Percentiles rank a stretch among this genome's conserved stretches.
Conservation (phyloP, 1,284 basidiomycete species). For the Serendipita sp. region DNA sequence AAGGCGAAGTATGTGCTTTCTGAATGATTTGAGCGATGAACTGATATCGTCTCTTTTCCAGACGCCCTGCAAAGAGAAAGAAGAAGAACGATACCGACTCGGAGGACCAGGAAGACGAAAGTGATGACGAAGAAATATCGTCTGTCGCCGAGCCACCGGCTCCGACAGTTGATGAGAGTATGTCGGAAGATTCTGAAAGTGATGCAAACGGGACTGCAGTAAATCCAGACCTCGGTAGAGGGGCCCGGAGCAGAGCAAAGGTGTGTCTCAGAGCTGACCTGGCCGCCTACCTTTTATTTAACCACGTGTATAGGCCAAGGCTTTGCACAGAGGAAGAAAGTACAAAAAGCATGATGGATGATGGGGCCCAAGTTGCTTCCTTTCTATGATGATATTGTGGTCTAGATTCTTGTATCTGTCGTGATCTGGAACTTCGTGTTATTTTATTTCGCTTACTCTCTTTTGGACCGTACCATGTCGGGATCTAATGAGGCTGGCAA, state of each 20-base stretch:
- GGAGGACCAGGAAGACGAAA: constrained; percentile 20
- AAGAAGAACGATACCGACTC: constrained; percentile 20
- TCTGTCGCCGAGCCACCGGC: neutral
- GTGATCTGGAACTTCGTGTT: no score
- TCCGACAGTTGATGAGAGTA: constrained; percentile 9
- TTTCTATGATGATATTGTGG: no score
- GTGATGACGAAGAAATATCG: constrained; percentile 13
- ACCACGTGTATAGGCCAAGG: neutral
- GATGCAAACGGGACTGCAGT: constrained; percentile 16
- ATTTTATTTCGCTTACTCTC: neutral
- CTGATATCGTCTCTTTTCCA: constrained; percentile 20
- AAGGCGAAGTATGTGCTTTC: neutral
- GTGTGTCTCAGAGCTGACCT: constrained; percentile 23
- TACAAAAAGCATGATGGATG: constrained; percentile 1
- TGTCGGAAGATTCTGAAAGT: constrained; percentile 20
- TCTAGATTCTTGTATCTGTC: no score
- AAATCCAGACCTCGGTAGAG: constrained; percentile 24
- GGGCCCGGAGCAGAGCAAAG: constrained; percentile 32
- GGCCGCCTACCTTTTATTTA: neutral
- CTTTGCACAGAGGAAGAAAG: neutral
- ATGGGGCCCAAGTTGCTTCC: neutral
- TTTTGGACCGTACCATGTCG: neutral
- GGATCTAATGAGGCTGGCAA: neutral
- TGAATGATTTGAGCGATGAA: neutral
- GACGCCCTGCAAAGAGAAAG: constrained; percentile 21